These are phyloP conservation scores for Coemansia sp. DNA, from an alignment of 192 early-diverging fungal species.

Conservation along the genomic window DNA sequence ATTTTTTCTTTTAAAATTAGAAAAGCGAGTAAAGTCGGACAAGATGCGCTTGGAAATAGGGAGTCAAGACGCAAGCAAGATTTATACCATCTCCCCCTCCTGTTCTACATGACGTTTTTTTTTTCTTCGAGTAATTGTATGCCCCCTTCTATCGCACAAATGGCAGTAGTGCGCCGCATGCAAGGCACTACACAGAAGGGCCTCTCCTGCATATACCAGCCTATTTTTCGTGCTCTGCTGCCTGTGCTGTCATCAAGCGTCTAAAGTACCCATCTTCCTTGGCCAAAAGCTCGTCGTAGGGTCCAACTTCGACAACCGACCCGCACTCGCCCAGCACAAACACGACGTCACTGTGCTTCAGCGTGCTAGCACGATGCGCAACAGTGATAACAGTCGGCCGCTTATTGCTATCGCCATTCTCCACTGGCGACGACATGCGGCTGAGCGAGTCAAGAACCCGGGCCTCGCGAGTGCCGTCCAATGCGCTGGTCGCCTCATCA, in stretches of 20 bases:
- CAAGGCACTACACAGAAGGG: neutral
- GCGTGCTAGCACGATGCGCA: conserved; percentile 80
- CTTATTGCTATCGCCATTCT: neutral
- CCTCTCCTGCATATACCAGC: neutral
- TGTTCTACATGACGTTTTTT: too few relatives aligned
- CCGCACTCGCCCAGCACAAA: conserved; percentile 66
- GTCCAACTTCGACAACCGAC: conserved; percentile 66
- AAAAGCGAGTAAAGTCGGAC: conserved; percentile 5
- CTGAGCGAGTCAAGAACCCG: conserved; percentile 71
- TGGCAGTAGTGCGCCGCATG: too few relatives aligned
- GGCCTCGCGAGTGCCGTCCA: conserved; percentile 71
- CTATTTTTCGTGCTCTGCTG: conserved; percentile 24
- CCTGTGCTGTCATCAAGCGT: conserved; percentile 52
- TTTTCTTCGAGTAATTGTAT: too few relatives aligned
- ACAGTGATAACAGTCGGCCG: conserved; percentile 73
- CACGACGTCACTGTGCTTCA: conserved; percentile 75
- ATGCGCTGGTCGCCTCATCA: conserved; percentile 79
- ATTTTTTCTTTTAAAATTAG: too few relatives aligned
- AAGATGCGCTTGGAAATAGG: too few relatives aligned
- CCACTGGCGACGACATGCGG: conserved; percentile 14
- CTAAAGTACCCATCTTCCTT: conserved; percentile 60
- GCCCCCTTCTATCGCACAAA: too few relatives aligned
- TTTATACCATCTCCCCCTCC: too few relatives aligned
- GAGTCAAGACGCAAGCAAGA: too few relatives aligned
- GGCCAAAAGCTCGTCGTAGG: conserved; percentile 66